phyloP scores from a whole-genome alignment of 306 rosid species.

The Cucurbita maxima region DNA sequence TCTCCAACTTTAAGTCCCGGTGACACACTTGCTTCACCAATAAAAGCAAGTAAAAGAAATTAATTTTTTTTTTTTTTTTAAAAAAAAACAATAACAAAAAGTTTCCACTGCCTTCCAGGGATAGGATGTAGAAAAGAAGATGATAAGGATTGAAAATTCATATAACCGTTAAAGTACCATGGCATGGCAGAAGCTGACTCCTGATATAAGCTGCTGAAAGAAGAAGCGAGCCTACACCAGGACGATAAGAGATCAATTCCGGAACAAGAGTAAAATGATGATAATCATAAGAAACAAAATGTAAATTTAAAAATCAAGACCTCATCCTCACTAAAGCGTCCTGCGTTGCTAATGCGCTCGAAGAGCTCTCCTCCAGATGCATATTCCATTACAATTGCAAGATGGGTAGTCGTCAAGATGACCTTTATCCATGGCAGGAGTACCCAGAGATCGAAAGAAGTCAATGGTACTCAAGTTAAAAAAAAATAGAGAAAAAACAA shows the following conservation, averaged over 20 bases:
- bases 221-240: conserved; percentile 83
- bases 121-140: background rate
- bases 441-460: background rate
- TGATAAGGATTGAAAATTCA: background rate
- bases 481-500: background rate
- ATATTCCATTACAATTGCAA: conserved; percentile 92
- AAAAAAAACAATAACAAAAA: background rate
- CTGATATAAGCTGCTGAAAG: conserved; percentile 93
- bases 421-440: conserved; percentile 22
- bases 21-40: conserved; percentile 87
- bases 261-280: background rate
- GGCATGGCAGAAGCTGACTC: conserved; percentile 86
- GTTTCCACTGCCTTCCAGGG: background rate
- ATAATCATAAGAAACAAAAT: background rate
- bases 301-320: conserved; percentile 18
- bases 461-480: background rate
- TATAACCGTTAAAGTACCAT: conserved; percentile 43
- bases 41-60: conserved; percentile 8
- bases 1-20: conserved; percentile 89
- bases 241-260: background rate
- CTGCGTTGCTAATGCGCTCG: conserved; percentile 54
- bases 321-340: conserved; percentile 85
- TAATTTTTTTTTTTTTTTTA: background rate
- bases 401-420: conserved; percentile 81
- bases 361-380: conserved; percentile 96